Conservation (phyloP, 2,329 filamentous ascomycete genomes). For the Diaporthe ilicicola region DNA sequence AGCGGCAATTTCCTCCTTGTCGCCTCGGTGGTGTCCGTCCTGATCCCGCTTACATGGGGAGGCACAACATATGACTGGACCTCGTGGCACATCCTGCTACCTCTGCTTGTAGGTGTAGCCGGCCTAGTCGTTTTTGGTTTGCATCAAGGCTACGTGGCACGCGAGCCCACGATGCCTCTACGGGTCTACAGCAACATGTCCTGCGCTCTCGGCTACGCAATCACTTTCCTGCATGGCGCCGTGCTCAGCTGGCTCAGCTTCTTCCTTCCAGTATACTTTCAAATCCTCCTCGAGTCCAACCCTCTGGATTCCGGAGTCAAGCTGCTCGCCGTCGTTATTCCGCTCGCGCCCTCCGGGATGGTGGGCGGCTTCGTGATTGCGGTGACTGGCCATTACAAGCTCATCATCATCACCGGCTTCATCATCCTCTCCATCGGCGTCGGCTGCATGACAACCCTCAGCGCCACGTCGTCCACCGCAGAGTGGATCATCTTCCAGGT, state of each 20-base stretch:
- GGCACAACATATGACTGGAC: neutral
- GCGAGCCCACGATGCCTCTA: constrained; percentile 51
- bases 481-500: constrained; percentile 50
- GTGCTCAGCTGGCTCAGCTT: constrained; percentile 48
- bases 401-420: constrained; percentile 42
- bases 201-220: constrained; percentile 40
- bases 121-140: constrained; percentile 48
- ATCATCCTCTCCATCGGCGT: constrained; percentile 44
- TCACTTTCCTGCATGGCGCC: constrained; percentile 50
- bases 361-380: constrained; percentile 41
- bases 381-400: constrained; percentile 55
- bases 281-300: constrained; percentile 46
- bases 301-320: constrained; percentile 43
- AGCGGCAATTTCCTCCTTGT: neutral
- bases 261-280: constrained; percentile 57
- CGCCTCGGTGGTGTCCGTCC: neutral
- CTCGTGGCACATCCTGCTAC: constrained; percentile 38
- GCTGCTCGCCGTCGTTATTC: constrained; percentile 40
- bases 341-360: constrained; percentile 38
- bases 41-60: neutral
- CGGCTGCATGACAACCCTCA: constrained; percentile 48
- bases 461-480: constrained; percentile 38
- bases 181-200: constrained; percentile 57
- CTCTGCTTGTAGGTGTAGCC: constrained; percentile 48
- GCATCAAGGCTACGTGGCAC: too few species aligned